phyloP scores from a whole-genome alignment of 2,329 filamentous ascomycete species.

The Fusarium dlaminii region DNA sequence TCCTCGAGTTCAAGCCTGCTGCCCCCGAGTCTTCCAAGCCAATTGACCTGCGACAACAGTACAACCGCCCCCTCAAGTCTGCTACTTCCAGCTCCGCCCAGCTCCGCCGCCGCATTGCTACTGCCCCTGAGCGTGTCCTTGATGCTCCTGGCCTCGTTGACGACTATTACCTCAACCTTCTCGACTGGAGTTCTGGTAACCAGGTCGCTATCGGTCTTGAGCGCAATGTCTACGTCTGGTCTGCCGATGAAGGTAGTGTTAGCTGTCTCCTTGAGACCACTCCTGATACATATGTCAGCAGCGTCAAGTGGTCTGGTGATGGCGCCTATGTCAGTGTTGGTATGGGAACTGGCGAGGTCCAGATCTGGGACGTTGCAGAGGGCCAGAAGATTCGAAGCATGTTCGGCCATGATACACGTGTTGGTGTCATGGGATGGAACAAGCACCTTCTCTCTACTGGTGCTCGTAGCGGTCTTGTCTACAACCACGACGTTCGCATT shows the following conservation, averaged over 20 bases:
- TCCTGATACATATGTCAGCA: constrained; percentile 94
- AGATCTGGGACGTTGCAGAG: constrained; percentile 99
- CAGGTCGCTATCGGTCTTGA: constrained; percentile 98
- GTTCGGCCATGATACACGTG: constrained; percentile 95
- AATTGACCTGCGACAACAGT: constrained; percentile 95
- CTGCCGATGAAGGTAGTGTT: constrained; percentile 90
- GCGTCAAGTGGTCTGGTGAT: constrained; percentile 98
- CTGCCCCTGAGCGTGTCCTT: constrained; percentile 93
- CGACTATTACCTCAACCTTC: constrained; percentile 98
- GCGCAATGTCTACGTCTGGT: constrained; percentile 98
- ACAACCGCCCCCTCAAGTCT: constrained; percentile 93
- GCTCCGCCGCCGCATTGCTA: constrained; percentile 90
- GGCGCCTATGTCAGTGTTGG: constrained; percentile 96
- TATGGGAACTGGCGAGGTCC: constrained; percentile 93
- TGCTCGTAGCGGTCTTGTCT: constrained; percentile 92
- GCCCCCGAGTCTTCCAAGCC: constrained; percentile 98
- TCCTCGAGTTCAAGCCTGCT: constrained; percentile 97
- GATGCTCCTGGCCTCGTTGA: constrained; percentile 96
- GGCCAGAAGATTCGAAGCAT: constrained; percentile 96
- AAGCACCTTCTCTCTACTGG: constrained; percentile 97
- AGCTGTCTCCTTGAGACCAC: constrained; percentile 87
- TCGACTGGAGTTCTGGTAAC: constrained; percentile 98
- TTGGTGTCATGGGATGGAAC: constrained; percentile 99
- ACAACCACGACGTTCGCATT: constrained; percentile 98
- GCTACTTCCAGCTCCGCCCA: constrained; percentile 79